Evolutionary conservation across 2,329 filamentous ascomycete species (phyloP).

Genomic region (Botrytis galanthina): DNA sequence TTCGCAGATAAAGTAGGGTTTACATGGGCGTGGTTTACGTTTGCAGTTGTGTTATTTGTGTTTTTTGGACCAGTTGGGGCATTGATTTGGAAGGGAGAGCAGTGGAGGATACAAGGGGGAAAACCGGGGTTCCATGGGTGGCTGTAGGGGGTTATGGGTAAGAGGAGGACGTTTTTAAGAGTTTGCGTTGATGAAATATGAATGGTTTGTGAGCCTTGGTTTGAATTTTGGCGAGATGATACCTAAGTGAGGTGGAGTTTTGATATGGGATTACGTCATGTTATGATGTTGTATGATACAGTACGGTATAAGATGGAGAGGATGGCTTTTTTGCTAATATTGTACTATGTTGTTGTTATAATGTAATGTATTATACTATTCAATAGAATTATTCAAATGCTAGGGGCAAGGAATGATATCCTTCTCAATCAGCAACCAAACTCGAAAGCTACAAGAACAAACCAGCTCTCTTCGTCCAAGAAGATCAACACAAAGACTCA

Average conservation of each 20-base stretch:
- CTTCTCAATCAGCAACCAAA: background rate
- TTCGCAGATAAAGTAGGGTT: slow-evolving; percentile 29
- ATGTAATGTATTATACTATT: background rate
- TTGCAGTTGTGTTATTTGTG: slow-evolving; percentile 29
- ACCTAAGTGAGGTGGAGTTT: background rate
- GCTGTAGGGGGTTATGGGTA: slow-evolving; percentile 18
- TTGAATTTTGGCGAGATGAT: background rate
- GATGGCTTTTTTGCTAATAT: background rate
- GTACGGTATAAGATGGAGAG: background rate
- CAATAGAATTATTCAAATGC: background rate
- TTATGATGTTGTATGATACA: background rate
- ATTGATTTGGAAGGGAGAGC: slow-evolving; percentile 34
- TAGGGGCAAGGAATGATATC: background rate
- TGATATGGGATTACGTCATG: background rate
- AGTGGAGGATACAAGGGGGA: slow-evolving; percentile 30
- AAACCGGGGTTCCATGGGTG: slow-evolving; percentile 30
- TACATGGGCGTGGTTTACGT: slow-evolving; percentile 33
- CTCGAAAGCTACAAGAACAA: background rate
- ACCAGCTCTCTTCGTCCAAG: background rate
- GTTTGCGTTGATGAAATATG: background rate
- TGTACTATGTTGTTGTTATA: background rate
- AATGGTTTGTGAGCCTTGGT: background rate
- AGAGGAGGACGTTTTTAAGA: background rate
- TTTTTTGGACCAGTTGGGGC: slow-evolving; percentile 31
- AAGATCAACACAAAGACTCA: background rate